Evolutionary conservation across 768 basidiomycete genomes (phyloP), one percentile per base, ranked within the genome.

Genomic region (Pulveroboletus sp.): DNA sequence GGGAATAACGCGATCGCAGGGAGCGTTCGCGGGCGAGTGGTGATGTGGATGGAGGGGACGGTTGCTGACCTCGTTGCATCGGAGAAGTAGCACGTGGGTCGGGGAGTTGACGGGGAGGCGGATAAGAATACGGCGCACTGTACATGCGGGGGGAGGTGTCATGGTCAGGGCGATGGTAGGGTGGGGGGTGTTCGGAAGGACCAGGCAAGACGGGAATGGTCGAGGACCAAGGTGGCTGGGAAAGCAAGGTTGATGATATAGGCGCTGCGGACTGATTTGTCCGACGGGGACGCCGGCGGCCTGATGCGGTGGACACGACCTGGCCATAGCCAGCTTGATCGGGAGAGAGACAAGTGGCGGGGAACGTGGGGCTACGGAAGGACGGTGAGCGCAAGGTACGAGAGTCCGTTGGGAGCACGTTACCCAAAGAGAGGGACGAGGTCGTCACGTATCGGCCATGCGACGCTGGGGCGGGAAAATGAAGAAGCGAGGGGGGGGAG

Each of bases 391-490:
- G 47, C 24, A 18, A 50, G 28, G 6, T 3, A 37, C 31, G 28
- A 8, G 41, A 30, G 18, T 7, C 8, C 12, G 30, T 9, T 47
- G 24, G 30, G 27, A 52, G 33, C 32, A 44, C 61, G 74, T 50
- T 69, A 91, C 90, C 91, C 90, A 68, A 93, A 93, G 36, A 93
- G 71, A n/a, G 91, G 90, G 39, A 92, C 69, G 27, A 93, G 76
- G 60, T 92, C 89, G 44, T 92, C 81, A 41, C 89, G 83, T 59
- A 93, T 93, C 8, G 83, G 74, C 88, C 88, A 93, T 4, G 90
- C 91, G 28, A 93, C 90, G 57, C 91, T 90, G 63, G 17, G 49
- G 27, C 42, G 49, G 39, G 30, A 32, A 51, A 46, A 50, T 58
- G 38, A 57, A 54, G 54, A 49, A 49, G 43, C 18, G 44, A 42